These are phyloP conservation scores for Paraphaeosphaeria sporulosa DNA, from an alignment of 2,329 filamentous ascomycete genomes.

Conservation along the genomic window DNA sequence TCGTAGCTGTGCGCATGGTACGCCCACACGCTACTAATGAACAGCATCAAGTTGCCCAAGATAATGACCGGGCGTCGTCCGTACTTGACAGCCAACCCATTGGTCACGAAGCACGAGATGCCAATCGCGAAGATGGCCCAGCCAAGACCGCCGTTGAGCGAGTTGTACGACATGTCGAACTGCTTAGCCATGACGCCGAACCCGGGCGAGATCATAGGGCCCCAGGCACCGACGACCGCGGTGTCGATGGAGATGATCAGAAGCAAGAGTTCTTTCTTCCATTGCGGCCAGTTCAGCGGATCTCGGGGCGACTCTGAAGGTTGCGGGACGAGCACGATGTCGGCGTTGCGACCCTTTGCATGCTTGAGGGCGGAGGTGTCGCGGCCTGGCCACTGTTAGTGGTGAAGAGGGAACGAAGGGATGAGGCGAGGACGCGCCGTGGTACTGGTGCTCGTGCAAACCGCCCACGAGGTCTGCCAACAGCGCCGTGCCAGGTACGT, in stretches of 20 bases:
- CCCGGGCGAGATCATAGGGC: slow-evolving; percentile 31
- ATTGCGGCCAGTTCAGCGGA: slow-evolving; percentile 32
- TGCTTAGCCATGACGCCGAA: slow-evolving; percentile 28
- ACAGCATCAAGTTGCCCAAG: slow-evolving; percentile 28
- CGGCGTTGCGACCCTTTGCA: slow-evolving; percentile 32
- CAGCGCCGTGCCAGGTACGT: slow-evolving; percentile 31
- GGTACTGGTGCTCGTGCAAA: slow-evolving; percentile 22
- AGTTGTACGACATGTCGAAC: slow-evolving; percentile 30
- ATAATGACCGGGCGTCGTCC: slow-evolving; percentile 30
- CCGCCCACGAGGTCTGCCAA: slow-evolving; percentile 24
- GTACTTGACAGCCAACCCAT: slow-evolving; percentile 28
- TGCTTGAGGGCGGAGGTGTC: slow-evolving; percentile 39
- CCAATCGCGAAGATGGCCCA: slow-evolving; percentile 36
- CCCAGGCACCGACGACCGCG: slow-evolving; percentile 32
- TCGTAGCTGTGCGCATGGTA: slow-evolving; percentile 27
- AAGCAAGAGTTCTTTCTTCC: slow-evolving; percentile 33
- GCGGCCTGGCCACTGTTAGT: slow-evolving; percentile 19
- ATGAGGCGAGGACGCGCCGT: slow-evolving; percentile 16
- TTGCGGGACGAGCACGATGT: slow-evolving; percentile 35
- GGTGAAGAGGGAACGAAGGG: neutral
- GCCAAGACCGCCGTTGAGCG: slow-evolving; percentile 25
- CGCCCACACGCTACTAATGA: slow-evolving; percentile 29
- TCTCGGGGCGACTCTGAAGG: slow-evolving; percentile 24
- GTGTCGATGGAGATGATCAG: slow-evolving; percentile 28
- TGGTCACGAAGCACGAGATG: slow-evolving; percentile 29